A percentile compares a stretch with the other conserved stretches of the same genome.
These are phyloP conservation scores for Candida arabinofermentans DNA, from an alignment of 805 yeast species.

Conservation along the genomic window DNA sequence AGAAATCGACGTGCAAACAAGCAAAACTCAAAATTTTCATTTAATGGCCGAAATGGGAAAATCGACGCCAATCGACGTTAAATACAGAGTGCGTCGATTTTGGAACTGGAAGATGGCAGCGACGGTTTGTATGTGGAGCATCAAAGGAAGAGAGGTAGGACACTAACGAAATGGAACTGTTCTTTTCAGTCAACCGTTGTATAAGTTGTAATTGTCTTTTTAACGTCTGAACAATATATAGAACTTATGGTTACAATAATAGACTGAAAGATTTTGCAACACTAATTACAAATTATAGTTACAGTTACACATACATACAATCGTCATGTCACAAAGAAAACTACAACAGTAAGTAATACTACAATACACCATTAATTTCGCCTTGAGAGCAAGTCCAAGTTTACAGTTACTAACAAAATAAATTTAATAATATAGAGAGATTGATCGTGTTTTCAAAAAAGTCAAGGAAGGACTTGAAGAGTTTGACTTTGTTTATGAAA, in stretches of 20 bases:
- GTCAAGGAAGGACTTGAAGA: constrained; percentile 86
- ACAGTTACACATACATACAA: background rate
- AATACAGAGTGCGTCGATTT: too few relatives aligned
- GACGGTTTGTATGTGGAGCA: too few relatives aligned
- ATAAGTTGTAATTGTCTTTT: too few relatives aligned
- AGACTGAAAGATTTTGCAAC: background rate
- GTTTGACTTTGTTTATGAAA: constrained; percentile 83
- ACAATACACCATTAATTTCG: too few relatives aligned
- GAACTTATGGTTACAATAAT: background rate
- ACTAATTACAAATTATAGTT: background rate
- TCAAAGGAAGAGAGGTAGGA: too few relatives aligned
- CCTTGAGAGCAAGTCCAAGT: background rate
- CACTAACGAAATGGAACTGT: too few relatives aligned
- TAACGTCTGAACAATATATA: too few relatives aligned
- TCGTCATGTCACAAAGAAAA: constrained; percentile 44
- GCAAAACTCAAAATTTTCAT: background rate
- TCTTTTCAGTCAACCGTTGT: too few relatives aligned
- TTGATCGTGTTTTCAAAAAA: constrained; percentile 88
- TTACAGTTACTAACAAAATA: background rate
- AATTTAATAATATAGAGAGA: constrained; percentile 44
- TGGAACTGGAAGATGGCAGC: too few relatives aligned
- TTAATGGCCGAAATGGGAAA: background rate
- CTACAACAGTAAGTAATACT: constrained; percentile 41
- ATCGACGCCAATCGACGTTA: too few relatives aligned
- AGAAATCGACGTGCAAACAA: background rate